Conservation (phyloP, 1,139 yeast genomes). For the Kluyveromyces sp. region DNA sequence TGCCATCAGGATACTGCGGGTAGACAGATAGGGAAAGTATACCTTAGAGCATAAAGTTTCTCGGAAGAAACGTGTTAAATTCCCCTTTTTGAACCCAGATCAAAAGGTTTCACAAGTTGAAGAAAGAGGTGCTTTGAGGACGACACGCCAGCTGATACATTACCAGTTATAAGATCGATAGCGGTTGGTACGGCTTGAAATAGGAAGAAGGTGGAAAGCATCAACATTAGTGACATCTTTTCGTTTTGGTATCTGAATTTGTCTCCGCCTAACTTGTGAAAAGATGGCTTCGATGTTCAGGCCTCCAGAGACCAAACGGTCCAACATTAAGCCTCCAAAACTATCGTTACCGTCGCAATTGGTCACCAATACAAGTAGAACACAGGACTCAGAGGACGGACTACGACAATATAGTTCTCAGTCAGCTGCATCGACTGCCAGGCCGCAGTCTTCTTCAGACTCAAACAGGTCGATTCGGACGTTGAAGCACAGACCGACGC, state of each 20-base stretch:
- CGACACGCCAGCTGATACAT: background rate
- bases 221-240: too few species aligned
- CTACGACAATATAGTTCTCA: conserved; percentile 3
- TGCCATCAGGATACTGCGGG: too few species aligned
- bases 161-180: too few species aligned
- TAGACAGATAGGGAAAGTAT: background rate
- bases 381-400: background rate
- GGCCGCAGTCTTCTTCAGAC: conserved; percentile 8
- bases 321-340: conserved; percentile 26
- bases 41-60: too few species aligned
- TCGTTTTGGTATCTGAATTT: too few species aligned
- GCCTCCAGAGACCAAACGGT: conserved; percentile 29
- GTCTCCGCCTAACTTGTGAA: too few species aligned
- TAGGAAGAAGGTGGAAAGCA: background rate
- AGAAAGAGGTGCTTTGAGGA: background rate
- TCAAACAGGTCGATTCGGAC: conserved; percentile 9
- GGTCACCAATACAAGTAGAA: conserved; percentile 8
- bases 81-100: background rate
- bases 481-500: conserved; percentile 24
- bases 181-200: too few species aligned
- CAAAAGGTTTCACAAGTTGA: background rate
- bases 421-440: conserved; percentile 12
- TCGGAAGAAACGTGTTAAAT: background rate
- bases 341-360: conserved; percentile 24
- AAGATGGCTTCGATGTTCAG: conserved; percentile 30